Conservation (phyloP, 148 eudicot genomes). For the Pouteria glomerata region DNA sequence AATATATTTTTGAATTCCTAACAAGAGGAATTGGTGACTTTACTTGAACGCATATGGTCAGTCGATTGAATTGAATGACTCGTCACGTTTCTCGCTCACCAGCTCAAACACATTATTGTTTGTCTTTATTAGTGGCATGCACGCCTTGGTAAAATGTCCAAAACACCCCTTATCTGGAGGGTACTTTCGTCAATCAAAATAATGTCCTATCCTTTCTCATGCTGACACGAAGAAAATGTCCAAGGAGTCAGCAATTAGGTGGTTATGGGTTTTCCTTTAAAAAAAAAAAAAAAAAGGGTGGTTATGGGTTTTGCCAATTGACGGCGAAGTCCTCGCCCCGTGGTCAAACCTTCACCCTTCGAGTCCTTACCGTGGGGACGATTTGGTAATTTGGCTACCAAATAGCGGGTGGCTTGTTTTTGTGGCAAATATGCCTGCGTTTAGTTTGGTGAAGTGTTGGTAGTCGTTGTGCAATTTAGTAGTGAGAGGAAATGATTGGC, state of each 20-base stretch:
- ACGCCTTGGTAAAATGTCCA: neutral
- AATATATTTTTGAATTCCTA: too few species aligned
- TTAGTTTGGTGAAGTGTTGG: slow-evolving; percentile 9
- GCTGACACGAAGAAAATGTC: neutral
- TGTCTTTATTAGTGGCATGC: slow-evolving; percentile 3
- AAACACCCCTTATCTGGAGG: neutral
- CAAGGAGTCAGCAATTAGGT: neutral
- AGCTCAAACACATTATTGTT: slow-evolving; percentile 20
- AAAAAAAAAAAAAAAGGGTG: too few species aligned
- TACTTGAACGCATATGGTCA: slow-evolving; percentile 22
- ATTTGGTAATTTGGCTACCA: neutral
- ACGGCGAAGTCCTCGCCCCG: neutral
- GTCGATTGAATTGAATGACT: slow-evolving; percentile 20
- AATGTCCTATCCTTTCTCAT: neutral
- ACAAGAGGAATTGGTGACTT: slow-evolving; percentile 17
- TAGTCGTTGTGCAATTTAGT: slow-evolving; percentile 8
- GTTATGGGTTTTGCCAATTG: slow-evolving; percentile 8
- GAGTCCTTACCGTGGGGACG: neutral
- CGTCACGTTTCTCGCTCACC: slow-evolving; percentile 24
- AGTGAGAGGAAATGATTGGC: neutral
- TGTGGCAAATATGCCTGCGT: slow-evolving; percentile 3
- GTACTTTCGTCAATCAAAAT: slow-evolving; percentile 1
- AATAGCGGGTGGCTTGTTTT: slow-evolving; percentile 1
- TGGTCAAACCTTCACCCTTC: neutral
- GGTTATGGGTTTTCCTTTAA: too few species aligned